Evolutionary conservation across 2,329 filamentous ascomycete genomes (phyloP), one percentile per base, ranked within the genome.

Genomic region (Coniochaeta sp.): DNA sequence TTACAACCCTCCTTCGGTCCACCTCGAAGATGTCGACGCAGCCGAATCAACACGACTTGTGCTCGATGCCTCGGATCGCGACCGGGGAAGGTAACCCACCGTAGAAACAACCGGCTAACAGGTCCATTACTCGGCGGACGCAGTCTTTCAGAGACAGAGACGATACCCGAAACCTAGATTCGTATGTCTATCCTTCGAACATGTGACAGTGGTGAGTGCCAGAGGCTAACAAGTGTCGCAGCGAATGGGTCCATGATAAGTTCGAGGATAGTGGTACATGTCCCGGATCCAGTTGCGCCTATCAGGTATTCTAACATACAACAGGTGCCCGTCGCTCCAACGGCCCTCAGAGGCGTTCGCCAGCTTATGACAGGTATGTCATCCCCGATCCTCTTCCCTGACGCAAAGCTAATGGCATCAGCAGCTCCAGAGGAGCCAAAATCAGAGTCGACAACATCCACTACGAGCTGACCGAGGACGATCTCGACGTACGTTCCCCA

Each of bases 221-320:
- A 42, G 18, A 54, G 49, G 31, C 61, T 68, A 55, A 69, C 60
- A 51, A 42, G 26, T 51, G 51, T 54, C 48, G 38, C 57, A 89
- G 89, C 65, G 91, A 95, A 76, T 96, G 91, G 91, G 89, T 96
- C 60, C 91, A 96, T 68, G 89, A 95, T 72, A 88, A 85, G 66
- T 95, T 83, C 67, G 88, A 94, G 67, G 88, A 89, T 63, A 80
- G 85, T 67, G 78, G 85, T 79, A 73, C 63, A 48, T 53, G 52
- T 9, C 22, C 26, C 52, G 12, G 31, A 22, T 42, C 16, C 35
- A 14, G 5, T 16, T 20, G 35, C 35, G 12, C 12, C 12, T 7
- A 30, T 13, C 4, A 26, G 14, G 38, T 13, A 26, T 24, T 42
- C 38, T 59, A 31, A 59, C 48, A 33, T 30, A 12, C 14, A 10